phyloP scores from a whole-genome alignment of 2,329 filamentous ascomycete species.

The Aspergillus calidoustus region DNA sequence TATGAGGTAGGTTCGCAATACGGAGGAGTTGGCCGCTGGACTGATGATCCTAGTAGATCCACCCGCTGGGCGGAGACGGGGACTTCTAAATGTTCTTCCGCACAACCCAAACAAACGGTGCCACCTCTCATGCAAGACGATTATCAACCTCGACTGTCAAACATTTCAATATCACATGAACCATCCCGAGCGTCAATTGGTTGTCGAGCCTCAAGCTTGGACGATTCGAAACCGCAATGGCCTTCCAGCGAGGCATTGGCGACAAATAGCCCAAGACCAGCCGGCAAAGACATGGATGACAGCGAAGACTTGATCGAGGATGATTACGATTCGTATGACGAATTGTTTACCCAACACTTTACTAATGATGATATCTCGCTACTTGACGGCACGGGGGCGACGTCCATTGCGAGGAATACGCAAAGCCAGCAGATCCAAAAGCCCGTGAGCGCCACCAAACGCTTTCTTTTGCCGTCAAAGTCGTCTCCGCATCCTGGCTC shows the following conservation, averaged over 20 bases:
- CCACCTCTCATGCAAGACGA: constrained; percentile 2
- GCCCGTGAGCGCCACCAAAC: constrained; percentile 26
- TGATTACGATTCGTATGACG: constrained; percentile 45
- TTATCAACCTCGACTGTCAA: constrained; percentile 31
- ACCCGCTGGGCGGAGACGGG: not conserved
- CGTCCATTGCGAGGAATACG: constrained; percentile 17
- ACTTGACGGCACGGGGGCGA: constrained; percentile 2
- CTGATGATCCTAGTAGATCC: too few relatives aligned
- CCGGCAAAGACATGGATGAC: constrained; percentile 17
- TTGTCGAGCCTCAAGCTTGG: not conserved
- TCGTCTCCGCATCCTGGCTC: not conserved
- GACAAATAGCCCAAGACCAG: constrained; percentile 3
- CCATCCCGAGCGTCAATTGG: not conserved
- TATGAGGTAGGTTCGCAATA: too few relatives aligned
- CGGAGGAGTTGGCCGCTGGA: too few relatives aligned
- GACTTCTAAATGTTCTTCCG: not conserved
- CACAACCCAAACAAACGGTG: not conserved
- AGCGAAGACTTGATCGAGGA: constrained; percentile 45
- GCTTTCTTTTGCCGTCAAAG: constrained; percentile 31
- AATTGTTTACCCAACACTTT: constrained; percentile 42
- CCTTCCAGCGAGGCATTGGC: constrained; percentile 34
- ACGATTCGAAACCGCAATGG: constrained; percentile 45
- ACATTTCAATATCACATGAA: not conserved
- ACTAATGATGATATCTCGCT: constrained; percentile 26
- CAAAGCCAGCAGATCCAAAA: constrained; percentile 16